Percentiles rank a stretch among this genome's conserved stretches.
phyloP scores from a whole-genome alignment of 345 rosid species.

The Jatropha curcas region DNA sequence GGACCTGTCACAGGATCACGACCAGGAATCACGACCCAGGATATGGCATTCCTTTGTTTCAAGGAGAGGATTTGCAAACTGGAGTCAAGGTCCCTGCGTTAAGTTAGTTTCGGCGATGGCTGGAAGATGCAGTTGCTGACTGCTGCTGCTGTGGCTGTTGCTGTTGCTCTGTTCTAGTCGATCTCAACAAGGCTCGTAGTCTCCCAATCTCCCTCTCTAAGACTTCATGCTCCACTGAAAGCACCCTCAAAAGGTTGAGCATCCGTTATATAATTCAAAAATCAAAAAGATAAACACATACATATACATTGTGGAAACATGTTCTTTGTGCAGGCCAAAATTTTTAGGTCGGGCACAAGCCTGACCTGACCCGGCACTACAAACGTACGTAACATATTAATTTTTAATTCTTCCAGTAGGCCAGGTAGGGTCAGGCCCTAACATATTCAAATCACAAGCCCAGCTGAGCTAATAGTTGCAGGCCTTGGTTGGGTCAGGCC shows the following conservation, averaged over 20 bases:
- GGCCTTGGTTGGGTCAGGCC: neutral
- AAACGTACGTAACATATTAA: too few relatives aligned
- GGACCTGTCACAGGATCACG: slow-evolving; percentile 63
- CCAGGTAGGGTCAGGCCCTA: neutral
- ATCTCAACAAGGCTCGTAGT: slow-evolving; percentile 61
- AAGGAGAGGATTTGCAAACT: slow-evolving; percentile 81
- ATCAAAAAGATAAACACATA: too few relatives aligned
- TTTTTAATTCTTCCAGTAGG: too few relatives aligned
- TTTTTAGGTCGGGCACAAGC: neutral
- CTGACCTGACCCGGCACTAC: neutral
- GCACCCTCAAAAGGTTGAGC: slow-evolving; percentile 11
- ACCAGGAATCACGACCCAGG: slow-evolving; percentile 60
- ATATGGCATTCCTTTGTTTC: slow-evolving; percentile 64
- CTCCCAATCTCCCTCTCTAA: slow-evolving; percentile 93
- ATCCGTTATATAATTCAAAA: neutral
- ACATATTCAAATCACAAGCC: neutral
- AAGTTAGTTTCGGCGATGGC: slow-evolving; percentile 64
- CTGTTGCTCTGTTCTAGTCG: too few relatives aligned
- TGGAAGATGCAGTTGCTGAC: slow-evolving; percentile 60
- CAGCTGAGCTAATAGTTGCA: neutral
- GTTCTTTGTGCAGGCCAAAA: neutral
- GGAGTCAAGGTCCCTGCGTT: slow-evolving; percentile 90
- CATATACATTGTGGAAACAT: neutral
- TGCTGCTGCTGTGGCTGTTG: slow-evolving; percentile 51
- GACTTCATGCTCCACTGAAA: slow-evolving; percentile 94